Conservation (phyloP, 2,329 filamentous ascomycete species). For the Stachybotrys chartarum region DNA sequence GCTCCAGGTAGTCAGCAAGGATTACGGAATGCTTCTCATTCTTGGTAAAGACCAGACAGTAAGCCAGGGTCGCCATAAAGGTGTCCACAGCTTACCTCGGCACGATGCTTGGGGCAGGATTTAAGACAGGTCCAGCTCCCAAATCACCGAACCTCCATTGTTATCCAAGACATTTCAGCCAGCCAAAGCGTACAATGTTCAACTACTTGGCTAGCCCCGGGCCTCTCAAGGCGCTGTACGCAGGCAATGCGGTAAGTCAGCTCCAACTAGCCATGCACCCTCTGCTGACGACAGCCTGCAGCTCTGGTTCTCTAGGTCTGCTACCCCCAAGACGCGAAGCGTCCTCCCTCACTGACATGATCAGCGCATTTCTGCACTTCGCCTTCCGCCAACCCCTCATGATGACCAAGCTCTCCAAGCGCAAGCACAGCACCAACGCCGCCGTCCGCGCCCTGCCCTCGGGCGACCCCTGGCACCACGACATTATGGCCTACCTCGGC, state of each 20-base stretch:
- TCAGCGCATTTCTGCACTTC: conserved; percentile 12
- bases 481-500: conserved; percentile 16
- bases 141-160: too few relatives aligned
- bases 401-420: conserved; percentile 10
- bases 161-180: background rate
- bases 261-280: background rate
- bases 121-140: background rate
- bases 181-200: background rate
- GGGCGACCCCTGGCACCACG: conserved; percentile 16
- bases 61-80: too few relatives aligned
- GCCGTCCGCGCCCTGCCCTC: conserved; percentile 2
- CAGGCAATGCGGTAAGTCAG: conserved; percentile 11
- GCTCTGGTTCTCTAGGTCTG: background rate
- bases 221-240: conserved; percentile 9
- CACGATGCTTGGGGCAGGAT: background rate
- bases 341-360: background rate
- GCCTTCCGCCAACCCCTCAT: conserved; percentile 8
- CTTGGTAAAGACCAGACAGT: too few relatives aligned
- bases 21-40: too few relatives aligned
- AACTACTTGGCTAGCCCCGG: background rate
- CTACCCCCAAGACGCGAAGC: background rate
- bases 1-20: too few relatives aligned
- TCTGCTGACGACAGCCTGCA: background rate
- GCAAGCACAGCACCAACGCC: conserved; percentile 4
- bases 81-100: background rate